Evolutionary conservation across 108 stramenopile species (phyloP), one percentile per base, ranked within the genome.

Genomic region (Craspedostauros australis): DNA sequence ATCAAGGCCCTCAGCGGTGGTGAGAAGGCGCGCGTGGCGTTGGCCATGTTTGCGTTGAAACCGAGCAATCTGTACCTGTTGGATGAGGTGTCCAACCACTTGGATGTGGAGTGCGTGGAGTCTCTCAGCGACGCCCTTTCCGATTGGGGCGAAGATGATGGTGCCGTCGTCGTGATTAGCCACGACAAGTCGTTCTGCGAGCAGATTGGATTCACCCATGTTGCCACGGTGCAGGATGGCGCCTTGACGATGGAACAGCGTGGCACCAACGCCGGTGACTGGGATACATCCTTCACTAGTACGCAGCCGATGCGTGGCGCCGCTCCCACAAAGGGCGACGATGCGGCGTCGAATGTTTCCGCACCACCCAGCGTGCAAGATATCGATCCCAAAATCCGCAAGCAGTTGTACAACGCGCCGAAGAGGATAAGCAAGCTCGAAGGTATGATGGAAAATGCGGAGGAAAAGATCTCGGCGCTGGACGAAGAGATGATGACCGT

Each of bases 111-210:
- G 46, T 77, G 76, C 38, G 85, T 88, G 41, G 86, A 89, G 64
- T 85, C 88, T 5, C 70, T 91, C 8, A 73, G 86, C 3, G 80
- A 88, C 31, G 79, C 80, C 5, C 53, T 96, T 23, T 62, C 70
- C 8, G 57, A 67, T 9, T 91, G 90, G 90, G 90, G 82, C 21
- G 79, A 71, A 6, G 57, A 80, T 18, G 73, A 60, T 9, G 95
- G 91, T 4, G 75, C 91, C 2, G 47, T 96, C 25, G 88, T 95
- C 5, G 95, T 96, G 3, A 84, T 96, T 32, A 86, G 84, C 5
- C 95, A 96, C 56, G 94, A 96, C 77, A 70, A 80, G 39, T 71
- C 72, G 22, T 96, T 96, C 66, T 93, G 93, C 39, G 82, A 91
- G 9, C 62, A 73, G 12, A 73, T 96, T 22, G 81, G 82, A 15